A percentile compares a stretch with the other conserved stretches of the same genome.
Conservation (phyloP, 768 basidiomycete genomes). For the Erythrobasidium yunnanense region DNA sequence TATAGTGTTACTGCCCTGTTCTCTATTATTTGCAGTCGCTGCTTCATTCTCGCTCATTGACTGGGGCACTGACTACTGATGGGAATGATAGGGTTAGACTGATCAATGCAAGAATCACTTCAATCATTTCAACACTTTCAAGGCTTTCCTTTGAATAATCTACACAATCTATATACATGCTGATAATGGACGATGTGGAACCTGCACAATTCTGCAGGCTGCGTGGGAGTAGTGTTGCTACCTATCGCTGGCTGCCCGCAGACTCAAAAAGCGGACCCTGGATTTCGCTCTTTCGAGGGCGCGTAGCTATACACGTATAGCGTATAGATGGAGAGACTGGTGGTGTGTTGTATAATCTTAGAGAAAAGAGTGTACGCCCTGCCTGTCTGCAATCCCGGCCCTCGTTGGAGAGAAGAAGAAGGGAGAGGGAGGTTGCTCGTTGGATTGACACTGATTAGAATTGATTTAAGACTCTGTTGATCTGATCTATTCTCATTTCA, state of each 20-base stretch:
- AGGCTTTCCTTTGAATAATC: too few species aligned
- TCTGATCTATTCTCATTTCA: too few species aligned
- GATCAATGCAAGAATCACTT: too few species aligned
- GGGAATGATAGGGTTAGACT: too few species aligned
- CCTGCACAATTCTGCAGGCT: conserved; percentile 21
- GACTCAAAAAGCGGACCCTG: conserved; percentile 20
- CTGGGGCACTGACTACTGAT: too few species aligned
- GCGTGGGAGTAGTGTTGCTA: not conserved
- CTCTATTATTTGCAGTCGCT: too few species aligned
- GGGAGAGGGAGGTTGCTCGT: not conserved
- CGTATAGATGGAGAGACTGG: conserved; percentile 24
- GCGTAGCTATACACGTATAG: not conserved
- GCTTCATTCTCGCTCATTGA: too few species aligned
- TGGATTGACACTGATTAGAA: too few species aligned
- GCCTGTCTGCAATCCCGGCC: conserved; percentile 1
- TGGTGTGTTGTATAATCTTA: not conserved
- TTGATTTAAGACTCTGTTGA: too few species aligned
- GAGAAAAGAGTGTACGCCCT: not conserved
- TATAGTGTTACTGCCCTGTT: too few species aligned
- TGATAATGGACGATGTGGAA: conserved; percentile 10
- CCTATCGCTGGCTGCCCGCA: not conserved
- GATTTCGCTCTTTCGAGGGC: conserved; percentile 1
- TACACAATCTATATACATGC: too few species aligned
- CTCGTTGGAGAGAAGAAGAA: not conserved
- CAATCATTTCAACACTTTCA: too few species aligned